These are phyloP conservation scores for Rhodofomes roseus DNA, from an alignment of 1,284 basidiomycete species.

Conservation along the genomic window DNA sequence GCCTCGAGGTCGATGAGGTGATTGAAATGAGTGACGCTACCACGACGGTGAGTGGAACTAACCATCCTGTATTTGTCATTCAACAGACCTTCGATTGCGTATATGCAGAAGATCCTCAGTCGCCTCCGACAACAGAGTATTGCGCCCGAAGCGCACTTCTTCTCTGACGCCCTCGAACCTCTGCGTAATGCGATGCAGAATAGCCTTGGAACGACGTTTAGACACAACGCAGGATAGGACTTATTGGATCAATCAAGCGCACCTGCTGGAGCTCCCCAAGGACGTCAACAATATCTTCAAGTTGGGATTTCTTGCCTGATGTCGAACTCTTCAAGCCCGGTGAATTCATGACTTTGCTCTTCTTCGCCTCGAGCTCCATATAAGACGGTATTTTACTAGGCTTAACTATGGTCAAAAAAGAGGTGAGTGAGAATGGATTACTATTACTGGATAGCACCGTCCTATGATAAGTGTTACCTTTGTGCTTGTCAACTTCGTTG, in stretches of 20 bases:
- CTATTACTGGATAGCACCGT: background rate
- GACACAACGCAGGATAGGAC: no score
- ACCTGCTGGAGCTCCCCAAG: conserved; percentile 25
- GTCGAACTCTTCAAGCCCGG: background rate
- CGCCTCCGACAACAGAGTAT: conserved; percentile 39
- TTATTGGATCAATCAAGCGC: no score
- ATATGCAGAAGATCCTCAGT: conserved; percentile 37
- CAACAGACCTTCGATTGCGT: conserved; percentile 34
- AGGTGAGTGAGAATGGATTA: background rate
- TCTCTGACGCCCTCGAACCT: conserved; percentile 38
- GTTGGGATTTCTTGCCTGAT: conserved; percentile 2
- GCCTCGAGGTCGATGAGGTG: conserved; percentile 38
- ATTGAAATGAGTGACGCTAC: conserved; percentile 39
- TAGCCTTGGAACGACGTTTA: conserved; percentile 28
- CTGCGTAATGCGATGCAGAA: conserved; percentile 39
- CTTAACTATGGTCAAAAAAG: background rate
- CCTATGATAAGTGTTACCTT: no score
- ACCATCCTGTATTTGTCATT: background rate
- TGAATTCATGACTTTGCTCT: background rate
- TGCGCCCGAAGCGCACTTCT: conserved; percentile 37
- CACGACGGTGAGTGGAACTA: background rate
- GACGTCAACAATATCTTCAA: conserved; percentile 20
- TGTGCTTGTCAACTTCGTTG: background rate
- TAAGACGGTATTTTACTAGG: background rate
- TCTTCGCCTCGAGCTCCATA: background rate